These are phyloP conservation scores for Colletotrichum kahawae DNA, from an alignment of 2,329 filamentous ascomycete genomes.

Conservation along the genomic window DNA sequence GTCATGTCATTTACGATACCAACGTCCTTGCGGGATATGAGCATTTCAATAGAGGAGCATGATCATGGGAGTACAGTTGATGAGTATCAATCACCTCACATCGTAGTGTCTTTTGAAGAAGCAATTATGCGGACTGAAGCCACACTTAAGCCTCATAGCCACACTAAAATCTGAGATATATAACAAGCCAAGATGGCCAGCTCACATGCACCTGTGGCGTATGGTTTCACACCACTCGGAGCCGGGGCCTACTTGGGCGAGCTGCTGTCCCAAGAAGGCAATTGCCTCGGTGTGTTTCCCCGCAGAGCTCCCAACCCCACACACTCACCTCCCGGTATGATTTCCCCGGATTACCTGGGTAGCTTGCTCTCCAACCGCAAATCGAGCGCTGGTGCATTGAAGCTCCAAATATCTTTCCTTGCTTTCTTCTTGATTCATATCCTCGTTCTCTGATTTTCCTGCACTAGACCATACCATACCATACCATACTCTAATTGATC, in stretches of 20 bases:
- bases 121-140: background rate
- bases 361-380: conserved; percentile 31
- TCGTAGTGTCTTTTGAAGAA: background rate
- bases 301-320: conserved; percentile 24
- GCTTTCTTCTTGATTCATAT: background rate
- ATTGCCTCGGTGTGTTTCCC: conserved; percentile 37
- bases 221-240: conserved; percentile 1
- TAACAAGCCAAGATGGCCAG: background rate
- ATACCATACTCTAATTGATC: background rate
- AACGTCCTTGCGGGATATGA: conserved; percentile 7
- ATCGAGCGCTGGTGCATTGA: background rate
- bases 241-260: conserved; percentile 21
- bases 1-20: conserved; percentile 22
- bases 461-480: background rate
- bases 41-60: conserved; percentile 11
- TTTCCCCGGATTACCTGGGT: conserved; percentile 24
- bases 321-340: background rate
- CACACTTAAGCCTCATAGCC: background rate
- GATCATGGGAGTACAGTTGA: background rate
- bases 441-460: background rate
- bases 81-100: background rate
- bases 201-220: conserved; percentile 9
- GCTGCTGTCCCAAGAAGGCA: conserved; percentile 35
- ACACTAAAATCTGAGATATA: background rate
- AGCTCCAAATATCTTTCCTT: background rate